phyloP scores from a whole-genome alignment of 345 rosid genomes.

The Psidium friedrichsthalianum region DNA sequence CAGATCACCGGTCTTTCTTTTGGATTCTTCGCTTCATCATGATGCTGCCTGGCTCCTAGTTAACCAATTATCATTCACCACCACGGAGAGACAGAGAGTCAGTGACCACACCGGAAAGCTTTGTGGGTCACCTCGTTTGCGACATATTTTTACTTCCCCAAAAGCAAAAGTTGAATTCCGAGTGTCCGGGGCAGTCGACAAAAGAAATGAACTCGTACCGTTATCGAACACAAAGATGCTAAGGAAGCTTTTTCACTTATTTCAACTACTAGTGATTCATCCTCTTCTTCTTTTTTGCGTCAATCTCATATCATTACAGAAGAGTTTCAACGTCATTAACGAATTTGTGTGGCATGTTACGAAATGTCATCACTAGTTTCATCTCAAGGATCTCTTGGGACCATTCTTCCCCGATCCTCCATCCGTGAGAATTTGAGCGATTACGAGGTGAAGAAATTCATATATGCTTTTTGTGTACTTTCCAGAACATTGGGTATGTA shows the following conservation, averaged over 20 bases:
- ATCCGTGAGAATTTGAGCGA: background rate
- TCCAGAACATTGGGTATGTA: no score
- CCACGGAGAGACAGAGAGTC: background rate
- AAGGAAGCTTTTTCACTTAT: background rate
- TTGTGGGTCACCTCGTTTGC: background rate
- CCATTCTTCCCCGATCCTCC: background rate
- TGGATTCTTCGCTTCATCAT: background rate
- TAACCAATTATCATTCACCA: background rate
- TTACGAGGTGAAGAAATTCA: background rate
- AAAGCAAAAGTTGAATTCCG: background rate
- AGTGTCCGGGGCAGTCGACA: background rate
- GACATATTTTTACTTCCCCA: background rate
- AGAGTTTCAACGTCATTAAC: background rate
- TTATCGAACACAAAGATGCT: background rate
- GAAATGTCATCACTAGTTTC: background rate
- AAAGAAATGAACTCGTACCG: background rate
- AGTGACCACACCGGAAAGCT: background rate
- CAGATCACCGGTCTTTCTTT: background rate
- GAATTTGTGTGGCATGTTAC: background rate
- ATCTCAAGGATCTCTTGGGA: background rate
- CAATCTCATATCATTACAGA: background rate
- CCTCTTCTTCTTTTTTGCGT: background rate
- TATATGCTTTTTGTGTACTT: background rate
- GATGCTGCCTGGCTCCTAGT: background rate
- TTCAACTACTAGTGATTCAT: background rate